Evolutionary conservation across 495 filamentous ascomycete species (phyloP).

Genomic region (Podospora pseudoanserina): DNA sequence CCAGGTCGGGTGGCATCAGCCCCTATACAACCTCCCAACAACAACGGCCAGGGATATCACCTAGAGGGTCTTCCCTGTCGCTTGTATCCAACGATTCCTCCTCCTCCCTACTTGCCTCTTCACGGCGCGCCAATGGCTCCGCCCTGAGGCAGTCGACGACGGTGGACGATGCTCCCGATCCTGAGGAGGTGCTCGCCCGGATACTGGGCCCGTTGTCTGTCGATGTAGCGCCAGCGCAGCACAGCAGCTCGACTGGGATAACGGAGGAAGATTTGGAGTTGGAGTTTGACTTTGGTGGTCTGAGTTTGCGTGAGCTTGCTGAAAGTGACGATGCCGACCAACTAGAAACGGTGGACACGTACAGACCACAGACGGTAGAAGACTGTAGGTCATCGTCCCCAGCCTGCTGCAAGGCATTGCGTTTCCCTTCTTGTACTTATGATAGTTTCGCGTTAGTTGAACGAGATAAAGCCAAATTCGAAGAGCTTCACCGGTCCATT

Average conservation of each 20-base stretch:
- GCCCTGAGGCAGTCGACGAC: constrained; percentile 56
- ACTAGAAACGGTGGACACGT: constrained; percentile 41
- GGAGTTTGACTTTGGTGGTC: constrained; percentile 73
- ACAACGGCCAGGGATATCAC: constrained; percentile 56
- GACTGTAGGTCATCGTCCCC: constrained; percentile 58
- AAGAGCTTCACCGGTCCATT: constrained; percentile 88
- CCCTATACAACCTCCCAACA: constrained; percentile 51
- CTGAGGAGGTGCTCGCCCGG: constrained; percentile 65
- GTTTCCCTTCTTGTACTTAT: constrained; percentile 28
- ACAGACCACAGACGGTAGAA: constrained; percentile 65
- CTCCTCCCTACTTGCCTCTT: constrained; percentile 61
- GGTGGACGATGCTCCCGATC: constrained; percentile 59
- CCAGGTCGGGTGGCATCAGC: constrained; percentile 45
- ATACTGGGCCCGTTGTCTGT: constrained; percentile 58
- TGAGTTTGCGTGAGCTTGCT: constrained; percentile 72
- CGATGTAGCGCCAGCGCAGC: constrained; percentile 9
- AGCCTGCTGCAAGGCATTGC: constrained; percentile 10
- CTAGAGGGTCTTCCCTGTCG: constrained; percentile 62
- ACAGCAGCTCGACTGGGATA: constrained; percentile 27
- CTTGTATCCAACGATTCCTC: constrained; percentile 68
- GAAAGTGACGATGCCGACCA: constrained; percentile 38
- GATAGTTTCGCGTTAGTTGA: constrained; percentile 56
- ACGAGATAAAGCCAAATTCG: constrained; percentile 79
- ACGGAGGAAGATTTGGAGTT: constrained; percentile 41
- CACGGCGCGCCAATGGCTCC: constrained; percentile 62